Evolutionary conservation across 352 stramenopile genomes (phyloP).

Genomic region (Pythium dissimile): DNA sequence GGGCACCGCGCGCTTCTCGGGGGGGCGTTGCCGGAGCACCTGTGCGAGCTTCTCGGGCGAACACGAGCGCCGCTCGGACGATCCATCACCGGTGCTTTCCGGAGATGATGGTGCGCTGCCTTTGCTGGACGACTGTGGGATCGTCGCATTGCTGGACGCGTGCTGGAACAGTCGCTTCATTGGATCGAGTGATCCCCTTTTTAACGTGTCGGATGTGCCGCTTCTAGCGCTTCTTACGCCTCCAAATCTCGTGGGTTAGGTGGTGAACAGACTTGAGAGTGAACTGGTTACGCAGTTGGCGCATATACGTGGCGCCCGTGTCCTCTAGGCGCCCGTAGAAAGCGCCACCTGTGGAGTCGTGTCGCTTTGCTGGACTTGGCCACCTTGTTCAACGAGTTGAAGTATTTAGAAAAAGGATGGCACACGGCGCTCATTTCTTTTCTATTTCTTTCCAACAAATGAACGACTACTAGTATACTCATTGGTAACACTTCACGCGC

Average conservation of each 20-base stretch:
- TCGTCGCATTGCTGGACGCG: conserved; percentile 16
- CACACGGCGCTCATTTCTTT: conserved; percentile 11
- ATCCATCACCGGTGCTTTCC: conserved; percentile 3
- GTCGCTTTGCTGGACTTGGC: no score
- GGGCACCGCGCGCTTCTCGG: conserved; percentile 9
- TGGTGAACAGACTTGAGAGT: neutral
- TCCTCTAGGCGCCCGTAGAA: neutral
- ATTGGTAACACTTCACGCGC: no score
- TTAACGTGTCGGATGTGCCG: neutral
- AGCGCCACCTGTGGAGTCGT: no score
- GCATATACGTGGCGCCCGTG: conserved; percentile 2
- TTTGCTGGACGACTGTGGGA: conserved; percentile 13
- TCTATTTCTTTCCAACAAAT: no score
- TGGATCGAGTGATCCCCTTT: neutral
- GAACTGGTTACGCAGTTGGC: no score
- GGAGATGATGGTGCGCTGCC: conserved; percentile 10
- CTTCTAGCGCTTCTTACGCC: no score
- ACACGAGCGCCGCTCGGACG: conserved; percentile 20
- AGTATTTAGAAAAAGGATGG: conserved; percentile 12
- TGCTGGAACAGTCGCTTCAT: conserved; percentile 67
- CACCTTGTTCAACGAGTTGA: conserved; percentile 12
- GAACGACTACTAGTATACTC: no score
- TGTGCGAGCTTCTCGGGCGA: conserved; percentile 19
- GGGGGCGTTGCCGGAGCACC: conserved; percentile 16
- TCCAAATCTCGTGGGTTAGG: no score